Conservation (phyloP, 2,329 filamentous ascomycete species). For the Clonostachys rhizophaga region DNA sequence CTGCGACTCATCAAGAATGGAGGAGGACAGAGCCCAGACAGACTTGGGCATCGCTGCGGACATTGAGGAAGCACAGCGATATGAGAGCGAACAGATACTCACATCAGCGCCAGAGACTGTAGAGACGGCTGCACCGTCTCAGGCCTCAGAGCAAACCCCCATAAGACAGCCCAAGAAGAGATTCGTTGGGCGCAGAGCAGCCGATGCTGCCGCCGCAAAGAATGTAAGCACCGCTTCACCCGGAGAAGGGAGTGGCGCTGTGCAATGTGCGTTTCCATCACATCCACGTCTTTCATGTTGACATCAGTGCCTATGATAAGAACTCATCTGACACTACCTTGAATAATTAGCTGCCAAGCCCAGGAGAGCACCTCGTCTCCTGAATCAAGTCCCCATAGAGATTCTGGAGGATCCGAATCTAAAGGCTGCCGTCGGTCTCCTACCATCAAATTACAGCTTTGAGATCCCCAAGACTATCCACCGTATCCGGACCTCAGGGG, state of each 20-base stretch:
- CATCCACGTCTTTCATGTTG: background rate
- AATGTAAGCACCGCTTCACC: conserved; percentile 13
- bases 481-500: conserved; percentile 74
- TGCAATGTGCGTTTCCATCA: conserved; percentile 42
- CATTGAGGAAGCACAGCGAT: conserved; percentile 45
- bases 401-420: conserved; percentile 83
- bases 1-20: conserved; percentile 46
- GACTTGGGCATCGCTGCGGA: conserved; percentile 68
- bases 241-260: conserved; percentile 19
- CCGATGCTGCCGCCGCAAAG: conserved; percentile 50
- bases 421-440: conserved; percentile 78
- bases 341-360: conserved; percentile 58
- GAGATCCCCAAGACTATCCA: conserved; percentile 98
- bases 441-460: conserved; percentile 96
- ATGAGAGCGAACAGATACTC: conserved; percentile 17
- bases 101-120: background rate
- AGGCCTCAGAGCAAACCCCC: conserved; percentile 8
- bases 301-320: background rate
- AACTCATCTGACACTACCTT: background rate
- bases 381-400: conserved; percentile 86
- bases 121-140: conserved; percentile 3
- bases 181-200: conserved; percentile 81
- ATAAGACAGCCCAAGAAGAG: conserved; percentile 80
- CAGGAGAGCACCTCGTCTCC: conserved; percentile 68
- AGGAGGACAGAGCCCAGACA: conserved; percentile 66